phyloP scores from a whole-genome alignment of 2,329 filamentous ascomycete genomes.

The Plenodomus lindquistii region DNA sequence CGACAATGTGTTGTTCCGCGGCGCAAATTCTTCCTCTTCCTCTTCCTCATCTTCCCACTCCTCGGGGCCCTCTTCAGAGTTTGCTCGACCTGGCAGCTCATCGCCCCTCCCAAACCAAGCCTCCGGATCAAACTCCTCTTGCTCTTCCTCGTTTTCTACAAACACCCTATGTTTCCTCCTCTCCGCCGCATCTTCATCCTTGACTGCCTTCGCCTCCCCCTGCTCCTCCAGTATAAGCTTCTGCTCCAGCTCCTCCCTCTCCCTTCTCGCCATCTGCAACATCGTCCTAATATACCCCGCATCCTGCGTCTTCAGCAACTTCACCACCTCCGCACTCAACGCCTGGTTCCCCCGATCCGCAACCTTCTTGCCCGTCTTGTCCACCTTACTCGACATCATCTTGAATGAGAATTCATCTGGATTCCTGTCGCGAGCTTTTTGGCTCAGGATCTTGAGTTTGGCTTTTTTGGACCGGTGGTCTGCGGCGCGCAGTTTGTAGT shows the following conservation, averaged over 20 bases:
- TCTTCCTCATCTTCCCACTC: conserved; percentile 15
- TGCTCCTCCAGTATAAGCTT: conserved; percentile 42
- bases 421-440: conserved; percentile 64
- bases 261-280: conserved; percentile 58
- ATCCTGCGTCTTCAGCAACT: conserved; percentile 68
- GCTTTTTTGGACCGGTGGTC: conserved; percentile 66
- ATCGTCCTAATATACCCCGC: conserved; percentile 63
- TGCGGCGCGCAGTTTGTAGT: conserved; percentile 67
- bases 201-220: conserved; percentile 46
- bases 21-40: conserved; percentile 27
- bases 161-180: conserved; percentile 42
- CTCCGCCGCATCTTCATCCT: conserved; percentile 29
- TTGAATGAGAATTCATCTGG: conserved; percentile 69
- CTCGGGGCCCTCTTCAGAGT: neutral
- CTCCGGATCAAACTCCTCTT: conserved; percentile 47
- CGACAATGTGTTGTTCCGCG: conserved; percentile 27
- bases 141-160: conserved; percentile 48
- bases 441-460: conserved; percentile 61
- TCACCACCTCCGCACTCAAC: conserved; percentile 61
- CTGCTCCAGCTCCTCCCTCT: conserved; percentile 56
- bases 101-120: conserved; percentile 45
- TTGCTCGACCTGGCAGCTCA: conserved; percentile 23
- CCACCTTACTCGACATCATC: conserved; percentile 60
- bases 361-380: conserved; percentile 49
- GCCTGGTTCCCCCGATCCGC: conserved; percentile 52